A percentile compares a stretch with the other conserved stretches of the same genome.
Conservation (phyloP, 805 yeast species). For the Metschnikowia proteae region DNA sequence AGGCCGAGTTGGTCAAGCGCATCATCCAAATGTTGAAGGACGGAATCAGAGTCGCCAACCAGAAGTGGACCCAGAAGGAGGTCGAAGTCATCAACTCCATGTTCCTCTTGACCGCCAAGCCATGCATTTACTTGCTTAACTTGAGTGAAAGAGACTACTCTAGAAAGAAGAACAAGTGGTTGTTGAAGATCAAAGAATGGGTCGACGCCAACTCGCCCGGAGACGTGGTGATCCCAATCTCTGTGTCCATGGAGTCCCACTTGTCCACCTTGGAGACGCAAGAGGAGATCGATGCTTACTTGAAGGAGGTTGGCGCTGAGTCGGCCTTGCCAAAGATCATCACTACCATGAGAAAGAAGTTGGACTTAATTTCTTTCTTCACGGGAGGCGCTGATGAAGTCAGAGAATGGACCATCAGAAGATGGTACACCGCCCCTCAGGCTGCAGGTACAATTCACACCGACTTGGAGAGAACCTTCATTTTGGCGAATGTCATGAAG, state of each 20-base stretch:
- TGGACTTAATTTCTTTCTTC: constrained; percentile 75
- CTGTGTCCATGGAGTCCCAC: constrained; percentile 72
- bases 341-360: constrained; percentile 57
- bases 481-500: constrained; percentile 71
- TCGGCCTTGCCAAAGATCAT: constrained; percentile 87
- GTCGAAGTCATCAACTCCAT: constrained; percentile 85
- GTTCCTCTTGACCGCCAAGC: constrained; percentile 90
- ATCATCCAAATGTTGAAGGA: constrained; percentile 74
- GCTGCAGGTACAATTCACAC: constrained; percentile 91
- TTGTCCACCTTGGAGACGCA: constrained; percentile 76
- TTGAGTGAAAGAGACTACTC: constrained; percentile 84
- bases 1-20: constrained; percentile 66
- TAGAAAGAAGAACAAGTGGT: constrained; percentile 84
- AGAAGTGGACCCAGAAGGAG: constrained; percentile 84
- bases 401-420: constrained; percentile 83
- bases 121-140: constrained; percentile 88
- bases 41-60: constrained; percentile 86
- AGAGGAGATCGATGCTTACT: constrained; percentile 48
- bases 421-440: constrained; percentile 74
- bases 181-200: constrained; percentile 84
- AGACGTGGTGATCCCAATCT: constrained; percentile 81
- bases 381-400: constrained; percentile 86
- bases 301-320: constrained; percentile 62
- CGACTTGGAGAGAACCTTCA: constrained; percentile 76
- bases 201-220: constrained; percentile 84